Conservation (phyloP, 1,139 yeast species). For the Magnusiomyces ingens region DNA sequence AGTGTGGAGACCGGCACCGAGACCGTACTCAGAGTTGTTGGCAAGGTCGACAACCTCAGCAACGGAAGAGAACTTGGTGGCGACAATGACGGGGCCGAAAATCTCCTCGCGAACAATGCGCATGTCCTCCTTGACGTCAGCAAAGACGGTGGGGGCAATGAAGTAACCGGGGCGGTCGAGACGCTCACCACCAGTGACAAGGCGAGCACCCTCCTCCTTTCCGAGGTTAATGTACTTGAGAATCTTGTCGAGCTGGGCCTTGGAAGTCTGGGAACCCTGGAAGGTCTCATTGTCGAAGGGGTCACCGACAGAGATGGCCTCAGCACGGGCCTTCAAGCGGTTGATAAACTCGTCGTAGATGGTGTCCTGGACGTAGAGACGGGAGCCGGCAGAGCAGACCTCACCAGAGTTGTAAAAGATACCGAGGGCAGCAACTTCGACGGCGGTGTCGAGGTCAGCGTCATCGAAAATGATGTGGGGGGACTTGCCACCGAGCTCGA, state of each 20-base stretch:
- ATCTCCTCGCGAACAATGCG: slow-evolving; percentile 69
- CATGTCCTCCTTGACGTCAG: slow-evolving; percentile 60
- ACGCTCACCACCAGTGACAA: slow-evolving; percentile 46
- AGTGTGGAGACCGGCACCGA: slow-evolving; percentile 82
- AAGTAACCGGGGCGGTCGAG: slow-evolving; percentile 58
- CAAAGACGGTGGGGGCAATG: slow-evolving; percentile 71
- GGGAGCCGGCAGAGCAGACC: slow-evolving; percentile 84
- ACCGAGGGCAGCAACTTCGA: slow-evolving; percentile 53
- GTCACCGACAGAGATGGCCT: slow-evolving; percentile 40
- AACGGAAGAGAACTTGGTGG: slow-evolving; percentile 58
- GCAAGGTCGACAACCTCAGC: slow-evolving; percentile 70
- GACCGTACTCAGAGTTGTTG: slow-evolving; percentile 69
- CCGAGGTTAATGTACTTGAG: slow-evolving; percentile 57
- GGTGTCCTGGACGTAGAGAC: slow-evolving; percentile 70
- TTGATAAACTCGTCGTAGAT: slow-evolving; percentile 61
- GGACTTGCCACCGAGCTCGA: slow-evolving; percentile 84
- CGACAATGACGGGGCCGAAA: slow-evolving; percentile 89
- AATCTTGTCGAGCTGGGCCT: slow-evolving; percentile 58
- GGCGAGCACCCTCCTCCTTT: slow-evolving; percentile 58
- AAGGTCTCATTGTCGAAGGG: slow-evolving; percentile 40
- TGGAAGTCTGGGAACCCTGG: slow-evolving; percentile 70
- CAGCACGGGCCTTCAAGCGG: slow-evolving; percentile 44
- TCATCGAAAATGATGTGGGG: slow-evolving; percentile 75
- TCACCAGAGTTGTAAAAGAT: slow-evolving; percentile 82
- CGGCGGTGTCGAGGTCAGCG: slow-evolving; percentile 59